Conservation (phyloP, 352 stramenopile genomes). For the Phytophthora uliginosa region DNA sequence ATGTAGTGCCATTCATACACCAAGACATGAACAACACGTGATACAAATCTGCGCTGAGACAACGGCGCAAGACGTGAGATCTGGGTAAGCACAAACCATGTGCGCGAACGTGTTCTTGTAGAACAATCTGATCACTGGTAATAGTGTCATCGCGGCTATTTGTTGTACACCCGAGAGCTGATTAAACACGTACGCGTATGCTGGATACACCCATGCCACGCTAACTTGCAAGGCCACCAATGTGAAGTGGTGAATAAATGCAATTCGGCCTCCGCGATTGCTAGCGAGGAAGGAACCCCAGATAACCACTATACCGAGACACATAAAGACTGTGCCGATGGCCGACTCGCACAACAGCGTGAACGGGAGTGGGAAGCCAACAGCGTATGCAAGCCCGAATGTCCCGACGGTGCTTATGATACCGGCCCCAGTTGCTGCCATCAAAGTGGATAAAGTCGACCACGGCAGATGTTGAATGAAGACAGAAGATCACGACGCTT, state of each 20-base stretch:
- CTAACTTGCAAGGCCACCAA: background rate
- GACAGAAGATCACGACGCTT: background rate
- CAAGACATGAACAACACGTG: background rate
- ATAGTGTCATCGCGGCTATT: background rate
- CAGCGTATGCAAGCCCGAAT: background rate
- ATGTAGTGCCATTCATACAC: background rate
- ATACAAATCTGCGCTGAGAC: background rate
- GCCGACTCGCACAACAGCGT: background rate
- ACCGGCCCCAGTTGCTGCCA: background rate
- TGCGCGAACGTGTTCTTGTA: background rate
- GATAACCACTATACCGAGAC: background rate
- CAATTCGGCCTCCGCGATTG: background rate
- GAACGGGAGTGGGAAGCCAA: constrained; percentile 8
- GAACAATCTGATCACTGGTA: background rate
- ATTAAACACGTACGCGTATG: constrained; percentile 1
- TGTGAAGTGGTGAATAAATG: background rate
- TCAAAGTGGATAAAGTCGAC: background rate
- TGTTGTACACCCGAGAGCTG: background rate
- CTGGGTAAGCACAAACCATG: background rate
- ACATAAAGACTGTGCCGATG: background rate
- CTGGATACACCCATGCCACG: background rate
- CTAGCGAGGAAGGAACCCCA: background rate
- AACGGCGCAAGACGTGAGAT: background rate
- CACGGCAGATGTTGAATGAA: background rate
- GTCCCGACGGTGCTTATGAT: background rate